These are phyloP conservation scores for Russula sp. DNA, from an alignment of 768 basidiomycete species.

Conservation along the genomic window DNA sequence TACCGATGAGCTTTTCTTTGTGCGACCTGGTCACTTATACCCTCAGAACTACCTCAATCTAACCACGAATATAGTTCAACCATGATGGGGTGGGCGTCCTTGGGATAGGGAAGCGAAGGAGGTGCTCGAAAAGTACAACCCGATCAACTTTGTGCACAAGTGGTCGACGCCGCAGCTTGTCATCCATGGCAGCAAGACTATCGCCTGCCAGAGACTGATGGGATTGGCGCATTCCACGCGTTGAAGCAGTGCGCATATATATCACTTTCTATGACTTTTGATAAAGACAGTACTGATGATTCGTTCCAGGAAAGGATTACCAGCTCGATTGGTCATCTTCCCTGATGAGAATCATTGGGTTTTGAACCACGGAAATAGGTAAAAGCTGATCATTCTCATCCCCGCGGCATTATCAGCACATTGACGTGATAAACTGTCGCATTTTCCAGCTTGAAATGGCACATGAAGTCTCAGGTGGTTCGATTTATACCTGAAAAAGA, in stretches of 20 bases:
- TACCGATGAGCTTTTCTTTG: constrained; percentile 91
- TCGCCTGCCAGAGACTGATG: constrained; percentile 80
- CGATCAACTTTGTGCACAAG: constrained; percentile 73
- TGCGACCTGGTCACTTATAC: constrained; percentile 39
- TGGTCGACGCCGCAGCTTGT: constrained; percentile 85
- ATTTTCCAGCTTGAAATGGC: constrained; percentile 79
- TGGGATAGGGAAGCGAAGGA: constrained; percentile 62
- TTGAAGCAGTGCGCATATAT: constrained; percentile 66
- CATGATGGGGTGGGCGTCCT: constrained; percentile 81
- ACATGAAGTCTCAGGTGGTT: constrained; percentile 94
- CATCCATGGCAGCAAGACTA: constrained; percentile 90
- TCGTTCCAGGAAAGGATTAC: constrained; percentile 55
- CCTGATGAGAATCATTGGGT: constrained; percentile 96
- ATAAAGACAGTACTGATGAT: too few species aligned
- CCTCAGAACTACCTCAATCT: background rate
- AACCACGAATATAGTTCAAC: constrained; percentile 55
- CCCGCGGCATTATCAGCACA: background rate
- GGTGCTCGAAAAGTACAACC: constrained; percentile 67
- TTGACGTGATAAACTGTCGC: background rate
- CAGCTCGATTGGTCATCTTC: constrained; percentile 78
- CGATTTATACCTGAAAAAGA: constrained; percentile 56
- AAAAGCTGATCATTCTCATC: constrained; percentile 32
- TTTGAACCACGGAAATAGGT: constrained; percentile 74
- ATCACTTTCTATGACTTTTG: constrained; percentile 1
- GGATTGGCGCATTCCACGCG: constrained; percentile 82